Conservation (phyloP, 2,329 filamentous ascomycete genomes). For the Ascochyta rabiei region DNA sequence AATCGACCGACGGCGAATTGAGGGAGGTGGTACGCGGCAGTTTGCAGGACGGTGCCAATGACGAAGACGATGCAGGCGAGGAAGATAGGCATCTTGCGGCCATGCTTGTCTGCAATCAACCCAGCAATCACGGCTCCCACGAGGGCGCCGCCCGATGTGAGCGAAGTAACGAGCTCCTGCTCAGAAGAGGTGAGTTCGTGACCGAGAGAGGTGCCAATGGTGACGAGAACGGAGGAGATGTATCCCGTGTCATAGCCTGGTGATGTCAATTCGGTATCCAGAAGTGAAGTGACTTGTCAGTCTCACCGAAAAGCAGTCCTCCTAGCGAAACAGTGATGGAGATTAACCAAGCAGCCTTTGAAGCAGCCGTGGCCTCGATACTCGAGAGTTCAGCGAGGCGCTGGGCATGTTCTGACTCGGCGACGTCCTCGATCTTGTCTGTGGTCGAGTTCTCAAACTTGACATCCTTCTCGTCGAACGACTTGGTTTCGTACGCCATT, state of each 20-base stretch:
- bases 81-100: constrained; percentile 41
- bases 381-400: constrained; percentile 31
- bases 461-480: constrained; percentile 20
- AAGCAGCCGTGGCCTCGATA: constrained; percentile 36
- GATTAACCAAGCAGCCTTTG: constrained; percentile 38
- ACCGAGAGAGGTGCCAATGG: constrained; percentile 43
- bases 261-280: neutral
- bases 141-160: constrained; percentile 48
- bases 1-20: constrained; percentile 41
- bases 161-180: constrained; percentile 49
- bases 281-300: neutral
- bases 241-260: constrained; percentile 48
- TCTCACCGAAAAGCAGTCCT: constrained; percentile 36
- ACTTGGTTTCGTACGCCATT: constrained; percentile 14
- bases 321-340: constrained; percentile 37
- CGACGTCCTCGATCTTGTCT: constrained; percentile 32
- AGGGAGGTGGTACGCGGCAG: constrained; percentile 31
- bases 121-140: constrained; percentile 47
- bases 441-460: constrained; percentile 22
- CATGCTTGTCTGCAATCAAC: constrained; percentile 44
- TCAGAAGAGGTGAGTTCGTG: constrained; percentile 39
- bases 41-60: constrained; percentile 38
- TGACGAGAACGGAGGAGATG: constrained; percentile 48
- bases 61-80: constrained; percentile 37
- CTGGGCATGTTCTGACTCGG: constrained; percentile 24